Base-by-base conservation (phyloP, 1,284 basidiomycete species). In the Gomphus bonarii region DNA sequence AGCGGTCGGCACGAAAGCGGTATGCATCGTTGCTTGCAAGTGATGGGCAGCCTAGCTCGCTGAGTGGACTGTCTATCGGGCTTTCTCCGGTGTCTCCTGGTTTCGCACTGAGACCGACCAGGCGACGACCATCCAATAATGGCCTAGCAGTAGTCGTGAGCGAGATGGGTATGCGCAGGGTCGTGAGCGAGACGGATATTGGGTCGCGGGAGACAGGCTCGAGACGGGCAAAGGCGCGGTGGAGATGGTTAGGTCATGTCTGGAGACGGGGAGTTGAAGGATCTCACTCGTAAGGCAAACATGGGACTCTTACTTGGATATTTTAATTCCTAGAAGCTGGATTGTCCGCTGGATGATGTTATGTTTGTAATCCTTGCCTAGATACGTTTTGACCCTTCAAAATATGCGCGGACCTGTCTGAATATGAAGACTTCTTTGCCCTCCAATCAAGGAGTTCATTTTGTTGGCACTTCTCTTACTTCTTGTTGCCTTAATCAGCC, bases 81-180 rank as follows among this genome's bases (percentile, higher is more conserved):
- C 65, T 88, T 47, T 85, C 83, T 22, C 83, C 85, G 12, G 72
- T 84, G 55, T 85, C 83, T 64, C 85, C 85, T 31, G 85, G 85
- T 18, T 88, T 88, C 65, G 73, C 77, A 25, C 75, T 86, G 55
- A 72, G 80, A 49, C 82, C 82, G 28, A 67, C 71, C 50, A 76
- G 78, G 61, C 68, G 79, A 63, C 67, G 73, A 46, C 59, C 67
- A n/a, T 74, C 74, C 62, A 12, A 59, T 62, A 54, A 61, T 57
- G 59, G 48, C 25, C 46, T 57, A 62, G 60, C 66, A 63, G 61
- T 61, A 64, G 63, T 62, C 58, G 61, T 59, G 61, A 63, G 65
- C 61, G 61, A 61, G 63, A 64, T 60, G 46, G 44, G 52, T 18
- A 67, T 72, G 65, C 68, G 75, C 60, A 67, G 76, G 65, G 73